A percentile compares a stretch with the other conserved stretches of the same genome.
Evolutionary conservation across 164 flowering plant species (phyloP).

Genomic region (Umbilicus rupestris): DNA sequence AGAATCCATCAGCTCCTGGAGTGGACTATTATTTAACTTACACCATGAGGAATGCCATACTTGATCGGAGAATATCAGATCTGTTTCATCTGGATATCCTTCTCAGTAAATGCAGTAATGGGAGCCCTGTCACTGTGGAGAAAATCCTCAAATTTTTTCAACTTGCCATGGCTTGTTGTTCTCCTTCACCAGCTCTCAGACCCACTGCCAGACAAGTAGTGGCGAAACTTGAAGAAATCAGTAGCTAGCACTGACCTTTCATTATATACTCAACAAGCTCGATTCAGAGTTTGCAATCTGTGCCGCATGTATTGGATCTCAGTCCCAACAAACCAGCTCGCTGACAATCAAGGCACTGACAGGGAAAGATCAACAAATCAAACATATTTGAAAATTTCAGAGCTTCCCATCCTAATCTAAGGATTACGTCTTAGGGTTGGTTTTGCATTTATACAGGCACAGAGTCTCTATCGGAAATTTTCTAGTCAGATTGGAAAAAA

Average conservation of each 20-base stretch:
- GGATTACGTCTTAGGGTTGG: neutral
- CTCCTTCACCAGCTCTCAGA: slow-evolving; percentile 74
- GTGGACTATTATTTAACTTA: slow-evolving; percentile 50
- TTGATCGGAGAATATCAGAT: slow-evolving; percentile 45
- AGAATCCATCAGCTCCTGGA: slow-evolving; percentile 31
- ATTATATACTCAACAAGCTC: too few relatives aligned
- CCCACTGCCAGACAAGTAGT: slow-evolving; percentile 60
- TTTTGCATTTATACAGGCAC: neutral
- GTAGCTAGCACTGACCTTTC: slow-evolving; percentile 17
- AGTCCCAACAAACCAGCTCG: neutral
- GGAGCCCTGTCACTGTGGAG: slow-evolving; percentile 36
- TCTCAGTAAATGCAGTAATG: slow-evolving; percentile 23
- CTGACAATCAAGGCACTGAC: too few relatives aligned
- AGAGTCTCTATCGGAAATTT: neutral
- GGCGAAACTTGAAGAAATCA: slow-evolving; percentile 68
- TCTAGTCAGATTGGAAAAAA: neutral
- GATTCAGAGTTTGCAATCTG: neutral
- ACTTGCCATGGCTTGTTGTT: slow-evolving; percentile 89
- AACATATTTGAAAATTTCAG: neutral
- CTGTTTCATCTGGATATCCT: slow-evolving; percentile 52
- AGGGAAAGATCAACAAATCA: neutral
- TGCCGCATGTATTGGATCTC: too few relatives aligned
- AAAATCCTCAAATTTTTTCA: slow-evolving; percentile 53
- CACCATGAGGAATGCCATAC: slow-evolving; percentile 51
- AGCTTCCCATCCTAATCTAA: neutral